Evolutionary conservation across 2,329 filamentous ascomycete genomes (phyloP).

Genomic region (Raffaelea ambrosiae): DNA sequence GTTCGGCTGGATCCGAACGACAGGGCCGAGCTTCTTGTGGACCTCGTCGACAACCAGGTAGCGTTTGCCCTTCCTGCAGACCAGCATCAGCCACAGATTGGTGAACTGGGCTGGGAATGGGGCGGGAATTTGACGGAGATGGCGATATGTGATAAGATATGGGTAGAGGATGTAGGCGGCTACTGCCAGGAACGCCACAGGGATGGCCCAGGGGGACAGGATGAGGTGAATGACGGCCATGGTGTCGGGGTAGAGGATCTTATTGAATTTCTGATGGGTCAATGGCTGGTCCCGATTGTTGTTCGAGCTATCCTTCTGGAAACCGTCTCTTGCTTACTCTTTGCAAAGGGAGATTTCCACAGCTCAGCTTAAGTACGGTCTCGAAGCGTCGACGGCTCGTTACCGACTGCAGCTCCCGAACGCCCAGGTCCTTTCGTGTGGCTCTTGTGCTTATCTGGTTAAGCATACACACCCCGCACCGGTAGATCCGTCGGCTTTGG

Average conservation of each 20-base stretch:
- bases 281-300: not conserved
- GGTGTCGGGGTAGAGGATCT: not conserved
- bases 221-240: slow-evolving; percentile 13
- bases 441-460: not conserved
- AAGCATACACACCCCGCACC: not conserved
- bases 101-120: slow-evolving; percentile 59
- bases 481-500: not conserved
- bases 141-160: slow-evolving; percentile 46
- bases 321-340: not conserved
- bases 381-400: not conserved
- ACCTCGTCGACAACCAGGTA: slow-evolving; percentile 58
- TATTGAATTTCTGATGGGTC: not conserved
- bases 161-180: slow-evolving; percentile 49
- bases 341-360: not conserved
- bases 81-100: slow-evolving; percentile 70
- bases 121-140: slow-evolving; percentile 47
- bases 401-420: not conserved
- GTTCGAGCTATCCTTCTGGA: not conserved
- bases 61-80: slow-evolving; percentile 56
- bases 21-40: slow-evolving; percentile 68
- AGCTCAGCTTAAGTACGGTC: not conserved
- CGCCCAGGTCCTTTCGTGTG: not conserved
- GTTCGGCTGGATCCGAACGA: slow-evolving; percentile 76
- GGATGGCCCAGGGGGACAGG: slow-evolving; percentile 38
- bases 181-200: slow-evolving; percentile 36